Base-by-base conservation (phyloP, 2,329 filamentous ascomycete genomes). In the Aspergillus tanneri region DNA sequence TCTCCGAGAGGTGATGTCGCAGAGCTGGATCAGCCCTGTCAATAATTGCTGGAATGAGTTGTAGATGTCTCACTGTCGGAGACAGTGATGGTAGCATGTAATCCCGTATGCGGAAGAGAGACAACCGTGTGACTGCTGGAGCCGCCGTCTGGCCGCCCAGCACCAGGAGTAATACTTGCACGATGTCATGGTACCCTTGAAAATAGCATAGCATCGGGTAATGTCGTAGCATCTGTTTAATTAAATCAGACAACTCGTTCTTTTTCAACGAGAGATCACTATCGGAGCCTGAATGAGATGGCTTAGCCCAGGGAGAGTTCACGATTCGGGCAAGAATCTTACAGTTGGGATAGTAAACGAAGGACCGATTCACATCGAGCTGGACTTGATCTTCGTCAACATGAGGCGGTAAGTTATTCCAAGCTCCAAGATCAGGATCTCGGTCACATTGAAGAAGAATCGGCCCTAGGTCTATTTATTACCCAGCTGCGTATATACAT, bases 181-280 rank as follows among this genome's bases (percentile, higher is more conserved):
- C 93, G 63, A 99, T 97, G 73, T 99, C 93, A 71, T 99, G 93
- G 68, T 95, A 99, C 66, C 93, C 93, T 74, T 99, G 93, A 70
- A 99, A 99, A 73, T 99, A 99, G 75, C 85, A 90, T 27, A 99
- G 82, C 66, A 86, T 85, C 12, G 91, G 90, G 61, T 95, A 80
- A 25, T 81, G 81, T 44, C 95, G 86, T 37, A 99, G 80, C 11
- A 95, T 83, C 55, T 87, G 80, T 43, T 82, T 82, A 61, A 99
- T 97, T 42, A 99, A 78, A 54, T 83, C 74, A 6, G 85, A 92
- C 2, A 99, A 80, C 62, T 93, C 84, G 46, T 77, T 67, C 65
- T 93, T 96, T 64, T 87, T 86, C 35, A 69, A 68, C 38, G 82
- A 77, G 48, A 95, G 78, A 57, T 92, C 84, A 55, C 81, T 75